Conservation (phyloP, 108 stramenopile species). For the Aurantiochytrium sp. region DNA sequence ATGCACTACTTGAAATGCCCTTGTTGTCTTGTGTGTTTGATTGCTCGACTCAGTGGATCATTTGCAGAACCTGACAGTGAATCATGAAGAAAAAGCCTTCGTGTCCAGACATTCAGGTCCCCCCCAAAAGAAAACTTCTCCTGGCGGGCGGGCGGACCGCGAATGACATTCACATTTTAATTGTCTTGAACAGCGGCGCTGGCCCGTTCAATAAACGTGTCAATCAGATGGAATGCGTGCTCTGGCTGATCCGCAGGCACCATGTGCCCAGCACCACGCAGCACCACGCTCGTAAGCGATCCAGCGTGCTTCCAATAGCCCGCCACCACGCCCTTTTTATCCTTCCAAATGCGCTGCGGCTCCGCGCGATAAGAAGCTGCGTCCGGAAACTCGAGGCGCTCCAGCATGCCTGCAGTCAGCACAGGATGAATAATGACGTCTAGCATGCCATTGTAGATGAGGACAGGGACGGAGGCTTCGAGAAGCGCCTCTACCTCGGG, state of each 20-base stretch:
- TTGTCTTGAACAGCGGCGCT: too few species aligned
- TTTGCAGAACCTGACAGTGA: too few species aligned
- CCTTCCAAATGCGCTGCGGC: not conserved
- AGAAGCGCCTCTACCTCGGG: not conserved
- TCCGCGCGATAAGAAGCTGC: not conserved
- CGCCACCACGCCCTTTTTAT: not conserved
- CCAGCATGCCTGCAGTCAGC: not conserved
- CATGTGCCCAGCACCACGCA: slow-evolving; percentile 25
- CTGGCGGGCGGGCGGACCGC: too few species aligned
- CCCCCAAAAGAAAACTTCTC: too few species aligned
- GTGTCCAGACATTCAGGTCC: too few species aligned
- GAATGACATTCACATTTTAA: too few species aligned
- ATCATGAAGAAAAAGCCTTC: too few species aligned
- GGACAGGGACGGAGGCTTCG: not conserved
- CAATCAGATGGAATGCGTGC: slow-evolving; percentile 12
- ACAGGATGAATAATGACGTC: slow-evolving; percentile 23
- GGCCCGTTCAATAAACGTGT: not conserved
- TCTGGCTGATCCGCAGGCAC: slow-evolving; percentile 12
- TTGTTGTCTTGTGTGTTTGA: too few species aligned
- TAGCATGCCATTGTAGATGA: slow-evolving; percentile 22
- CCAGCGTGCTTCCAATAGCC: not conserved
- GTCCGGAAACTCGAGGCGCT: not conserved
- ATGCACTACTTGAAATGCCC: too few species aligned
- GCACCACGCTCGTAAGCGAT: not conserved
- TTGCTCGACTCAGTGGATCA: too few species aligned